Evolutionary conservation across 2,329 filamentous ascomycete genomes (phyloP), one percentile per base, ranked within the genome.

Genomic region (Botrytis squamosa): DNA sequence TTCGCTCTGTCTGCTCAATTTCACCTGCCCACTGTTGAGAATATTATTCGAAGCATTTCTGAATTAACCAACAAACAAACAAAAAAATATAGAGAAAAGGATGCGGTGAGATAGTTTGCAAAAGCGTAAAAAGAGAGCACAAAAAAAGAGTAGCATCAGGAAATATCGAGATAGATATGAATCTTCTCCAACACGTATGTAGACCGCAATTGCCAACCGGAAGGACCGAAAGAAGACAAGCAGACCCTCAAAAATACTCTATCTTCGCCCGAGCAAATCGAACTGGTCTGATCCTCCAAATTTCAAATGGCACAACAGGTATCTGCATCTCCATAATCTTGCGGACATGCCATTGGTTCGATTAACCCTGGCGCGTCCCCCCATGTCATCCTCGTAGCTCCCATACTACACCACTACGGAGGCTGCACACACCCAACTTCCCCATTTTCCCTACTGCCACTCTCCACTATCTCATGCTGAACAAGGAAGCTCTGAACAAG

Each of bases 231-330:
- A 44, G 46, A 33, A 67, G 57, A 38, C n/a, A 33, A 66, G 64
- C n/a, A 55, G 40, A 44, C 40, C 55, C 55, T 65, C 70, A 66
- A n/a, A 42, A 52, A 49, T 46, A 29, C 29, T 40, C 46, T 55
- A 55, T 40, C 46, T n/a, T 29, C 38, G 16, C 65, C 36, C 46
- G 65, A 68, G 8, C 9, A 52, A 36, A 52, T 70, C 57, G 29
- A 49, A 38, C 49, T 36, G n/a, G 46, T 52, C 46, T 57, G 49
- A 67, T 72, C 63, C 29, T 60, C 46, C 52, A 36, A 72, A 38
- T 68, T 72, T 68, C 63, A 42, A 57, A 57, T 57, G n/a, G 36
- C 38, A 69, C 63, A 52, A 52, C 46, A 12, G 52, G 55, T 57
- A 64, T 72, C 60, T 70, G 7, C 52, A 62, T n/a, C 38, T 36